Conservation (phyloP, 352 stramenopile species). For the Phytophthora capsici region DNA sequence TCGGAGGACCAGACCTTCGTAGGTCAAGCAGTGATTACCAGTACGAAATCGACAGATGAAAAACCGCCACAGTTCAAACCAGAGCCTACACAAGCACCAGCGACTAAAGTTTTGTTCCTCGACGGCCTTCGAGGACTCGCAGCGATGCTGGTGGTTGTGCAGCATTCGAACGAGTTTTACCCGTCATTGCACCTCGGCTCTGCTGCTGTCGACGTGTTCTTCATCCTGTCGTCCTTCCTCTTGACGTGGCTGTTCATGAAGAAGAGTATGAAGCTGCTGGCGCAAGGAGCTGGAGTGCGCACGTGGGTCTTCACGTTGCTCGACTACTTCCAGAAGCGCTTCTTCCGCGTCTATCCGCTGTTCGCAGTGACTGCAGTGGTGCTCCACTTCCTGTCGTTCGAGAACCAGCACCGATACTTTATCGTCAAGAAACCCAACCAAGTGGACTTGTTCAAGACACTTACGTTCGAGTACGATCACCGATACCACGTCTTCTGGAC, state of each 20-base stretch:
- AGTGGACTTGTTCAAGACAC: constrained; percentile 42
- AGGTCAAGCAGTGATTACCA: neutral
- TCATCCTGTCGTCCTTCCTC: constrained; percentile 53
- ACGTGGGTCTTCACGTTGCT: constrained; percentile 27
- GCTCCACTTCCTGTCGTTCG: constrained; percentile 35
- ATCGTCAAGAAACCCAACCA: constrained; percentile 22
- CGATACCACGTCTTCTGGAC: constrained; percentile 61
- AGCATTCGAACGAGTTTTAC: constrained; percentile 31
- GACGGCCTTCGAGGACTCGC: constrained; percentile 49
- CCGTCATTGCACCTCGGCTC: constrained; percentile 27
- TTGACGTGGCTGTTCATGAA: constrained; percentile 48
- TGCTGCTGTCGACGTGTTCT: constrained; percentile 46
- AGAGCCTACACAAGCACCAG: neutral
- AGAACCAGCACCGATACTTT: constrained; percentile 40
- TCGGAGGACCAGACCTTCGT: constrained; percentile 20
- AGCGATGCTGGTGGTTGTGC: constrained; percentile 38
- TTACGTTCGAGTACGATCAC: constrained; percentile 40
- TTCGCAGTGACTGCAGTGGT: constrained; percentile 44
- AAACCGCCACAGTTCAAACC: constrained; percentile 2
- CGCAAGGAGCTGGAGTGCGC: constrained; percentile 16
- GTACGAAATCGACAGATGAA: constrained; percentile 11
- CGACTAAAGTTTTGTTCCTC: constrained; percentile 35
- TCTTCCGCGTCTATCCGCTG: constrained; percentile 64
- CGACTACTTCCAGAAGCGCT: constrained; percentile 59
- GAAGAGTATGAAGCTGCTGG: constrained; percentile 36